Base-by-base conservation (phyloP, 306 rosid species). In the Senna siamea region DNA sequence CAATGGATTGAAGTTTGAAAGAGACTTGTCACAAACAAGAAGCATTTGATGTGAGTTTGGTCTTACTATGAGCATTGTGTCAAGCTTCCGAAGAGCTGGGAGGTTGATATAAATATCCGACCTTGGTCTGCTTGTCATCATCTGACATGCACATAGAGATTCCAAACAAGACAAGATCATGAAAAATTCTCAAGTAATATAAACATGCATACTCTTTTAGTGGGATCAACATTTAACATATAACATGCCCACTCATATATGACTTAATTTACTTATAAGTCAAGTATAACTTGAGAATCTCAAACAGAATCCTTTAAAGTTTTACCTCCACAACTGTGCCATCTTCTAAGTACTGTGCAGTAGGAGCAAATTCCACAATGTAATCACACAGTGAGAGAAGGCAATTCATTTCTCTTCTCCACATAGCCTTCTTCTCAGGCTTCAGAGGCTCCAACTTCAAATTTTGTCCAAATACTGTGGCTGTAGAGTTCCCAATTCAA, bases 331-430 rank as follows among this genome's bases (percentile, higher is more conserved):
- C 78, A 47, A 85, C 72, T 52, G 88, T 82, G 52, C 98, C 99
- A 70, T 92, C 95, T 66, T 83, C 81, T 54, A 92, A 77, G 71
- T 82, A 70, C 60, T 87, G 96, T 70, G 87, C 83, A 64, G 85
- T 78, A 56, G 98, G 94, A 26, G 89, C 84, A 72, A 95, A 85
- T 68, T 95, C 99, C 48, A 92, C 90, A 10, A 95, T 95, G 85
- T 85, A 87, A 65, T 95, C 99, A 79, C 99, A 95, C 6, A 92
- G 96, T 28, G 98, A 95, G 53, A 95, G 57, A 59, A 95, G 91
- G 66, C 97, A 92, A 61, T 81, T 79, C 99, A 95, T 92, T 80
- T 95, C 99, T 82, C 98, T 92, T 83, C 80, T 95, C 99, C 99
- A 95, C 93, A 90, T 79, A 28, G 88, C 90, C 78, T 90, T 95